Base-by-base conservation (phyloP, 2,329 filamentous ascomycete genomes). In the Neofusicoccum parvum region DNA sequence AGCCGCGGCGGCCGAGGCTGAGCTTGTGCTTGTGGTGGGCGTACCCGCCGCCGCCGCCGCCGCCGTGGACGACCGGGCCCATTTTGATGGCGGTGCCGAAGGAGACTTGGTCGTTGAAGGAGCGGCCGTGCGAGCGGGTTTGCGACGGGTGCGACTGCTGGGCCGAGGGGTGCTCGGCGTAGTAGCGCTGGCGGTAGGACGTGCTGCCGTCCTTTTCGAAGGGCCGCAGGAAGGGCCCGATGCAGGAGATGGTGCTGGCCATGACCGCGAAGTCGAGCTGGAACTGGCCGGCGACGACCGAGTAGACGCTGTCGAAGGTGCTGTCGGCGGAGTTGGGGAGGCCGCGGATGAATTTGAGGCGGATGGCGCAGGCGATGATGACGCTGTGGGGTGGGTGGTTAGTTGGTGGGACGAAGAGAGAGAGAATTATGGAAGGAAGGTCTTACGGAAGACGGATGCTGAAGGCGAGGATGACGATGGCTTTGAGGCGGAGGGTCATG, bases 201-300 rank as follows among this genome's bases (percentile, higher is more conserved):
- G 17, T 63, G 20, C 7, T 37, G 36, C 20, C 67, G 23, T 72
- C 71, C 14, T 70, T 70, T 53, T 70, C 71, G 60, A 76, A 76
- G 6, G 74, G 75, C n/a, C 73, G 70, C 17, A 76, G 65, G 46
- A 76, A 75, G 7, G 74, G 74, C 0, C 72, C 74, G 39, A 77
- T 68, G 10, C 74, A 72, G 15, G 71, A 74, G 9, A 76, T 74
- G 0, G 73, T 75, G 11, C 69, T 69, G 1, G 71, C 71, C 66
- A 77, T 76, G 37, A 75, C 74, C 3, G 74, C 74, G 45, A 75
- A 77, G n/a, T 73, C 70, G 66, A 76, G 72, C n/a, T 77, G 72
- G 71, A 73, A 76, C 49, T 76, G 73, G 27, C 72, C 74, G 9
- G 71, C 70, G 2, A 77, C 69, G n/a, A 73, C 27, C 14, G 73